Evolutionary conservation across 495 filamentous ascomycete genomes (phyloP), one percentile per base, ranked within the genome.

Genomic region (Talaromyces proteolyticus): DNA sequence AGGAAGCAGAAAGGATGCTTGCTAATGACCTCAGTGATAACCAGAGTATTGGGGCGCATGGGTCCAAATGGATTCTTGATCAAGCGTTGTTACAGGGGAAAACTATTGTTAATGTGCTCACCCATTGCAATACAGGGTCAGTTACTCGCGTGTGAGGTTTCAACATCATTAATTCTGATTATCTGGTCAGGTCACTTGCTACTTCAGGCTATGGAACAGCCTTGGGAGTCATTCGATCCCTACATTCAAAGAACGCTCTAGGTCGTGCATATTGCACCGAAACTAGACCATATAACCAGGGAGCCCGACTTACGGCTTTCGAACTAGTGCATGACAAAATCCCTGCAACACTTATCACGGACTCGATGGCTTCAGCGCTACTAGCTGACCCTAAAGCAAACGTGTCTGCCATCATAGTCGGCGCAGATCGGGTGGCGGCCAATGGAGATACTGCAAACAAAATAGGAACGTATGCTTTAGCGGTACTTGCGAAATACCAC

Each of bases 371-470:
- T 5, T 89, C 81, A 17, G 84, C 91, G 1, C 69, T 97, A 17
- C 84, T 98, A 51, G 78, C 79, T 45, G 74, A 78, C 51, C 61
- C 78, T 41, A 65, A 67, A 40, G 67, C 67, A 40, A 76, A 81
- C 50, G 86, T 97, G 51, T 79, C 82, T 24, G 91, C 89, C 17
- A 87, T 98, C 48, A 81, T 98, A 48, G 94, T 97, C 1, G 93
- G 93, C 17, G 93, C 93, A 17, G 93, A 98, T 64, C 82, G 93
- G 44, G 94, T 98, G 8, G 93, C 91, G 36, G 86, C 88, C 23
- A 98, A 98, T 61, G 93, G 93, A 26, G 93, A 98, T 68, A 97
- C 93, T 2, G 93, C 93, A 40, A 98, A 98, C 66, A 98, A 98
- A 71, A 94, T 98, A 50, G 93, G 93, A 23, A 98, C 93, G n/a